Evolutionary conservation across 2,329 filamentous ascomycete species (phyloP), one percentile per base, ranked within the genome.

Genomic region (Colletotrichum australisinense): DNA sequence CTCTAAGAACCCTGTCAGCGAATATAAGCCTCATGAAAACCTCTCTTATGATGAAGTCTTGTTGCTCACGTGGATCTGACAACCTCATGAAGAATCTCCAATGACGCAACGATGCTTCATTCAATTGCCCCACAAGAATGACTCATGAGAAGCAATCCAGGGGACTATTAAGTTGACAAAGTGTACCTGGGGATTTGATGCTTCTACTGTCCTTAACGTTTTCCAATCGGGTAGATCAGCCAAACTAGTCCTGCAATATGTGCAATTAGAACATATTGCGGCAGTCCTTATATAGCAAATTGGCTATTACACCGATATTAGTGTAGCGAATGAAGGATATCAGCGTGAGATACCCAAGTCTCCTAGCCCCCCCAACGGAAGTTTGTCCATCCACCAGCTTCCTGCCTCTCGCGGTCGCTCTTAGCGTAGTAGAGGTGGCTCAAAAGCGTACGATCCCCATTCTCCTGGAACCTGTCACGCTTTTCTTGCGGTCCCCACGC

Each of bases 401-500:
- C 74, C 1, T 64, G 63, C 26, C 49, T 60, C 49, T 74, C 72
- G 4, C 63, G 68, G 16, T 74, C 69, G 35, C 79, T 65, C 62
- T 78, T 78, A 9, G 57, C 69, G 28, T 76, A 75, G 55, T 77
- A 82, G 5, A 84, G 65, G 30, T 78, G 76, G 14, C 77, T 76
- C 38, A 82, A 56, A 28, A 84, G 73, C 1, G 82, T 80, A 64
- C 76, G 77, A 24, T 82, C 78, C 1, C 78, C 78, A 3, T 75
- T 74, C 2, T 78, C 75, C 11, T 74, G 55, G 63, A 81, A 83
- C 53, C 69, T 71, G 2, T 77, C 76, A 19, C 78, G 77, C 77
- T 80, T 79, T 67, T 83, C 81, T 26, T 78, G 76, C 2, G 76
- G n/a, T 0, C 81, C 81, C 81, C 81, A 85, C 4, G 81, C 83